These are phyloP conservation scores for Lobosporangium transversale DNA, from an alignment of 192 early-diverging fungal species.

Conservation along the genomic window DNA sequence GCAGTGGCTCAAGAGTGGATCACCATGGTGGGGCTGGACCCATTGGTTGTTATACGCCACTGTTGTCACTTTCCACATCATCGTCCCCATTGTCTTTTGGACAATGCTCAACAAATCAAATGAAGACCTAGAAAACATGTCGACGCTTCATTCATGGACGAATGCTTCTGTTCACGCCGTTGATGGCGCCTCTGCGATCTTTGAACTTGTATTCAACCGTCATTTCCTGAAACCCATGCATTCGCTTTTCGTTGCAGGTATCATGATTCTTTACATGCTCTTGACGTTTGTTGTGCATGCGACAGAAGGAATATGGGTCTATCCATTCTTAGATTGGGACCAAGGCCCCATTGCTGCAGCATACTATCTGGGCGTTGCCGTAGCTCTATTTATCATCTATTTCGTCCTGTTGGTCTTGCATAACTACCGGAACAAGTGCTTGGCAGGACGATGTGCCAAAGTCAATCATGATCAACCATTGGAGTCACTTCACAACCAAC, in stretches of 20 bases:
- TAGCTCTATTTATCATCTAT: constrained; percentile 22
- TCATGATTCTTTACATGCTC: constrained; percentile 49
- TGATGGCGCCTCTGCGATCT: constrained; percentile 37
- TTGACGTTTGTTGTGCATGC: constrained; percentile 48
- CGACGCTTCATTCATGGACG: constrained; percentile 4
- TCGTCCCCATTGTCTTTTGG: constrained; percentile 55
- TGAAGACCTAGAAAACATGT: not conserved
- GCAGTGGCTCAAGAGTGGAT: constrained; percentile 18
- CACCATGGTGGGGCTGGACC: constrained; percentile 30
- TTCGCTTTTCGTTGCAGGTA: constrained; percentile 9
- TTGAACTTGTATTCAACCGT: constrained; percentile 44
- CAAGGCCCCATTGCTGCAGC: constrained; percentile 26
- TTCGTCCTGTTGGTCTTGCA: constrained; percentile 27
- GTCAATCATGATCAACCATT: constrained; percentile 22
- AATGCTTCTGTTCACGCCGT: constrained; percentile 42
- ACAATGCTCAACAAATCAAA: constrained; percentile 24
- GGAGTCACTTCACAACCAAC: constrained; percentile 2
- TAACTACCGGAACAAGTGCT: constrained; percentile 30
- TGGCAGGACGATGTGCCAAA: constrained; percentile 1
- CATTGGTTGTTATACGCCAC: constrained; percentile 49
- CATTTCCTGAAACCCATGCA: constrained; percentile 42
- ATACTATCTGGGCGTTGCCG: constrained; percentile 28
- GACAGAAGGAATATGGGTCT: constrained; percentile 33
- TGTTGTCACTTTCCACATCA: constrained; percentile 34
- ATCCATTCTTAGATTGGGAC: constrained; percentile 49